Conservation (phyloP, 805 yeast genomes). For the Lipomyces sp. region DNA sequence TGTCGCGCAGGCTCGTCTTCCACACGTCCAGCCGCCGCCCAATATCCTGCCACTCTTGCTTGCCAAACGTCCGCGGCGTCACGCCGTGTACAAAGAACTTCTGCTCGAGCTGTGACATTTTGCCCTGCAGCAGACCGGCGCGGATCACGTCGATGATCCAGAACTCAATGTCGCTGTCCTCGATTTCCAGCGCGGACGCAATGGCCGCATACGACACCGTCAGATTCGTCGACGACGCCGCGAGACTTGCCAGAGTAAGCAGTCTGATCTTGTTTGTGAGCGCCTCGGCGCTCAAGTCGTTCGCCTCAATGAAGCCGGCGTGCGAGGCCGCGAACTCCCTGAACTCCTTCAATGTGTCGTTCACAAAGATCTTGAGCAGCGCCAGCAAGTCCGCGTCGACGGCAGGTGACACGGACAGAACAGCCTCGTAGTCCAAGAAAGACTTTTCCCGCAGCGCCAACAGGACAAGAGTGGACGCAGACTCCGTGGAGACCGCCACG, state of each 20-base stretch:
- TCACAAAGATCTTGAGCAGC: constrained; percentile 34
- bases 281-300: constrained; percentile 18
- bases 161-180: constrained; percentile 39
- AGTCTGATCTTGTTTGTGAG: constrained; percentile 27
- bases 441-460: constrained; percentile 12
- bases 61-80: constrained; percentile 39
- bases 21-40: constrained; percentile 38
- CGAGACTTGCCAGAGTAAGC: constrained; percentile 29
- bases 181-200: constrained; percentile 35
- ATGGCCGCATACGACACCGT: constrained; percentile 37
- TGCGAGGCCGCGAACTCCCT: constrained; percentile 15
- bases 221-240: constrained; percentile 19
- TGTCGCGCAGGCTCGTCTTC: constrained; percentile 37
- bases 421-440: constrained; percentile 21
- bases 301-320: constrained; percentile 6
- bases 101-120: constrained; percentile 42
- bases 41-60: constrained; percentile 40
- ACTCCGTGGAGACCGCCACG: constrained; percentile 4
- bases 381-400: constrained; percentile 29
- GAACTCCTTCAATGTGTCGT: constrained; percentile 22
- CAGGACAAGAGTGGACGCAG: constrained; percentile 7
- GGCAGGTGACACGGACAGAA: neutral
- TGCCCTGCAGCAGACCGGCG: constrained; percentile 44
- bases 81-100: constrained; percentile 41
- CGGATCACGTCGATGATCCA: constrained; percentile 44